phyloP scores from a whole-genome alignment of 164 flowering plant genomes.

The Liriodendron chinense region DNA sequence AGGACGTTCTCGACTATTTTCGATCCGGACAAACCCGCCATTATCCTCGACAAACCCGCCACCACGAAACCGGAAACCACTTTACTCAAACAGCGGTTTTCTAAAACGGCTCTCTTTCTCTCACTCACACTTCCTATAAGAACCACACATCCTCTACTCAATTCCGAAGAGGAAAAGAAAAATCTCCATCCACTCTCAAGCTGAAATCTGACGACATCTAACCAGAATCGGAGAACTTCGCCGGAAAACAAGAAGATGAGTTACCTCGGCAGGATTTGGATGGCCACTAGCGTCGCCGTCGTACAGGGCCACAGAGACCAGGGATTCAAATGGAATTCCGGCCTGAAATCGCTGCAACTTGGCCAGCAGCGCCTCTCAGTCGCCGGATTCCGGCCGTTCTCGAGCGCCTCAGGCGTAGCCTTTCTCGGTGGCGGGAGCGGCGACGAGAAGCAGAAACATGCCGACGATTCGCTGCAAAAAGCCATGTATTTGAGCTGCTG shows the following conservation, averaged over 20 bases:
- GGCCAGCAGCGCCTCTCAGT: conserved; percentile 10
- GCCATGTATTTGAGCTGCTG: conserved; percentile 57
- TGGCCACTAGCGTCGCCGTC: conserved; percentile 54
- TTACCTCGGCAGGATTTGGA: conserved; percentile 43
- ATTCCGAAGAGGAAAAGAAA: background rate
- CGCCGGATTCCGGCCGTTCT: conserved; percentile 14
- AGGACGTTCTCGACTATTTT: no score
- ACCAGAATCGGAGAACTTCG: background rate
- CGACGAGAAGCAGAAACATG: conserved; percentile 18
- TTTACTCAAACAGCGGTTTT: background rate
- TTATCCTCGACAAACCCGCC: no score
- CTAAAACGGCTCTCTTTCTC: background rate
- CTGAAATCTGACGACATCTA: background rate
- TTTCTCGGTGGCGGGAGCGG: conserved; percentile 5
- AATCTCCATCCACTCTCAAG: background rate
- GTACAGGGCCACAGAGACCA: conserved; percentile 50
- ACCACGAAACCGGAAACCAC: conserved; percentile 3
- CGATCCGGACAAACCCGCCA: no score
- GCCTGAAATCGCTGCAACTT: conserved; percentile 25
- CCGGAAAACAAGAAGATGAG: conserved; percentile 31
- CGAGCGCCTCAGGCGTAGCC: conserved; percentile 13
- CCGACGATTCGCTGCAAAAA: conserved; percentile 45
- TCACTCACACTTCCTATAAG: background rate
- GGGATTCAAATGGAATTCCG: conserved; percentile 32
- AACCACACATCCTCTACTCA: background rate